Evolutionary conservation across 164 flowering plant genomes (phyloP).

Genomic region (Macadamia integrifolia): DNA sequence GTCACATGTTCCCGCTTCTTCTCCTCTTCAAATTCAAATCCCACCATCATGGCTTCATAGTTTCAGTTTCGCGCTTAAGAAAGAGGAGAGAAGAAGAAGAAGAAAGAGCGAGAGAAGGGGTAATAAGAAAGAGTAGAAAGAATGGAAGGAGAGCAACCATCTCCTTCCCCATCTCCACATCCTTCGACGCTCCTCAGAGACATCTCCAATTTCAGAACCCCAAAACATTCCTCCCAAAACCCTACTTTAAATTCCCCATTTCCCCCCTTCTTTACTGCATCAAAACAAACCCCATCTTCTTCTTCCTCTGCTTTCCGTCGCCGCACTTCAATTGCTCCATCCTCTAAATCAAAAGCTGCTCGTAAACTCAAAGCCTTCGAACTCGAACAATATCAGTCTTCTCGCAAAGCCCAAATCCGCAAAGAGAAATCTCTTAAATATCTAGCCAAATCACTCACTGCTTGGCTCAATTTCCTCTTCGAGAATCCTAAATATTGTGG

Average conservation of each 20-base stretch:
- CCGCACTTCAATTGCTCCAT: constrained; percentile 24
- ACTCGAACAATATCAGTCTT: constrained; percentile 71
- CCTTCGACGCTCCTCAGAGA: constrained; percentile 47
- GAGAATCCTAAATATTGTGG: constrained; percentile 73
- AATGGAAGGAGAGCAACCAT: constrained; percentile 8
- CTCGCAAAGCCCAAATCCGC: constrained; percentile 48
- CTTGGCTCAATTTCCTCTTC: constrained; percentile 84
- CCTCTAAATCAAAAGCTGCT: constrained; percentile 38
- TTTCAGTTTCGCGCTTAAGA: background rate
- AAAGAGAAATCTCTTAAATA: constrained; percentile 59
- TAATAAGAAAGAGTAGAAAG: background rate
- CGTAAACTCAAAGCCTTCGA: constrained; percentile 63
- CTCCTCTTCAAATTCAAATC: constrained; percentile 3
- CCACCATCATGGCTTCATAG: background rate
- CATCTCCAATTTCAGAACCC: constrained; percentile 86
- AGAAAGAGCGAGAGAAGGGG: too few species aligned
- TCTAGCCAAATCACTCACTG: constrained; percentile 58
- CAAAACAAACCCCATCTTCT: constrained; percentile 53
- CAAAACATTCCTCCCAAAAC: constrained; percentile 30
- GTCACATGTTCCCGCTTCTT: background rate
- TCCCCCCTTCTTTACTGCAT: constrained; percentile 62
- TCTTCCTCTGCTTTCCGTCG: constrained; percentile 23
- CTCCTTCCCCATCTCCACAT: constrained; percentile 35
- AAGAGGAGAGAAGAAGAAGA: background rate
- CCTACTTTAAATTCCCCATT: constrained; percentile 28